Evolutionary conservation across 768 basidiomycete genomes (phyloP), one percentile per base, ranked within the genome.

Genomic region (Mycena galopus): DNA sequence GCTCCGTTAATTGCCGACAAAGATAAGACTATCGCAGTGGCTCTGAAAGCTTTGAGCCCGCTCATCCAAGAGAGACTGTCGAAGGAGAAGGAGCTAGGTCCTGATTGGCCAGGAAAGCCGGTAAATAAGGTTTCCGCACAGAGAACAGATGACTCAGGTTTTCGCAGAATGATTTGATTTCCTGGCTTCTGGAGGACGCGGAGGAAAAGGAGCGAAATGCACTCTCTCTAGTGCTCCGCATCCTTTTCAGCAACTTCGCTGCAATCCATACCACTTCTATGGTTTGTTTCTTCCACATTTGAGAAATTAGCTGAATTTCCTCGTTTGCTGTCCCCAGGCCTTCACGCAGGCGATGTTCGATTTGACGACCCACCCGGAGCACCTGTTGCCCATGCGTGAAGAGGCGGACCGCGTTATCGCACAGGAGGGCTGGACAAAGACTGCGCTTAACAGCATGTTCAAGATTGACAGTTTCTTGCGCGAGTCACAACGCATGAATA

Each of bases 371-470:
- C 75, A 68, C 65, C 81, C 76, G 44, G 74, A 80, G 50, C 85
- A 84, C 69, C 53, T 84, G 87, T 88, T n/a, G n/a, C n/a, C n/a
- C n/a, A n/a, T n/a, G n/a, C n/a, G n/a, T n/a, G n/a, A n/a, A n/a
- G n/a, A n/a, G 72, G 60, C 88, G 4, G 89, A 90, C 71, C 89
- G 88, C 71, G 88, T 90, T 74, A 60, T 90, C 23, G 85, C 83
- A 58, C 88, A 89, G 32, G 71, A 84, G 8, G 83, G 83, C 32
- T 87, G 86, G 85, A 81, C 81, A 2, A 88, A 88, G 74, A 76
- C 76, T 17, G 81, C 84, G 0, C 74, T 87, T 67, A 78, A 78
- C 35, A 78, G 79, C 65, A 84, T 87, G 84, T 75, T 65, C 57
- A 82, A 82, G 69, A 44, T 87, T 17, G n/a, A n/a, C n/a, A n/a